A percentile compares a stretch with the other conserved stretches of the same genome.
Evolutionary conservation across 345 rosid genomes (phyloP).

Genomic region (Euphorbia tirucalli): DNA sequence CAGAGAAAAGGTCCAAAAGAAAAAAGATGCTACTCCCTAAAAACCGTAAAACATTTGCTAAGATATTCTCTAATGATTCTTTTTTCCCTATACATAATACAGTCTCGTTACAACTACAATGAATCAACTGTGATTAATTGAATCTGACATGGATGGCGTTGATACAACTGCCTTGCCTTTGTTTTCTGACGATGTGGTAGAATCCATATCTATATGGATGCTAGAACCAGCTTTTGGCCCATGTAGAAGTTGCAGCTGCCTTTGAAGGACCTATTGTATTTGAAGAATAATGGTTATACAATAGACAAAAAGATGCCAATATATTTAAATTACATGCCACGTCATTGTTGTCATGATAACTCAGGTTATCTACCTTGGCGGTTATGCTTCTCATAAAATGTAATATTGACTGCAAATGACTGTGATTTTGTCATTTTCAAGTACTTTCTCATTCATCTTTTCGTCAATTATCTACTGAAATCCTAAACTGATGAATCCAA

Average conservation of each 20-base stretch:
- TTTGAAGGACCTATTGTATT: constrained; percentile 35
- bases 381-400: no score
- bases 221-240: constrained; percentile 24
- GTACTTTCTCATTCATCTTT: no score
- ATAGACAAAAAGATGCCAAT: no score
- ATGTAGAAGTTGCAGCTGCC: constrained; percentile 34
- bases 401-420: no score
- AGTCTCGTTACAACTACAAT: constrained; percentile 5
- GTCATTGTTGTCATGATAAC: not conserved
- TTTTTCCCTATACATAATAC: not conserved
- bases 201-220: not conserved
- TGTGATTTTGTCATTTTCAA: no score
- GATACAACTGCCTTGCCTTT: constrained; percentile 42
- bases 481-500: no score
- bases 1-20: not conserved
- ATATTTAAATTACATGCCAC: not conserved
- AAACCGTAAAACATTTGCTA: not conserved
- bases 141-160: constrained; percentile 16
- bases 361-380: no score
- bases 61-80: not conserved
- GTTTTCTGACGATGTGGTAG: constrained; percentile 26
- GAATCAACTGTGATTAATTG: not conserved
- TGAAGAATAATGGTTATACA: no score
- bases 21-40: not conserved
- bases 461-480: no score